Evolutionary conservation across 768 basidiomycete genomes (phyloP).

Genomic region (Lactarius quietus): DNA sequence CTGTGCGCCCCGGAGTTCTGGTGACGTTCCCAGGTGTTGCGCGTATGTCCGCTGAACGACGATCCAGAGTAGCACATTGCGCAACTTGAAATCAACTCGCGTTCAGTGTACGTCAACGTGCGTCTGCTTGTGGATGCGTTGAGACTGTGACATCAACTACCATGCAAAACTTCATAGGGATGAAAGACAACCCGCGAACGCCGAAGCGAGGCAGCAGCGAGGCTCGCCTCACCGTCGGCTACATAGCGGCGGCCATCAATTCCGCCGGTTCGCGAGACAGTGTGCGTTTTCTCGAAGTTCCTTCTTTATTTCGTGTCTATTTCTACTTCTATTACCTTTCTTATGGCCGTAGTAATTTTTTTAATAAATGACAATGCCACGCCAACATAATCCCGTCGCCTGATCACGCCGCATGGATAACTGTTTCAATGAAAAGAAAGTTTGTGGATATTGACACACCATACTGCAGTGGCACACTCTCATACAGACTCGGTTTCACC

Average conservation of each 20-base stretch:
- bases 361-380: not conserved
- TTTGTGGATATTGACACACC: not conserved
- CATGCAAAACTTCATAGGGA: not conserved
- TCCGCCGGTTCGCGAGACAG: not conserved
- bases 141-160: not conserved
- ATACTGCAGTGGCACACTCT: not conserved
- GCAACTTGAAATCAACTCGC: not conserved
- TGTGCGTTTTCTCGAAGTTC: not conserved
- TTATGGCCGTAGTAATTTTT: no score
- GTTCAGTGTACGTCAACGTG: not conserved
- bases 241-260: not conserved
- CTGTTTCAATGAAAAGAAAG: not conserved
- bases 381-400: not conserved
- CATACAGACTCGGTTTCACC: not conserved
- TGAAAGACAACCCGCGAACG: not conserved
- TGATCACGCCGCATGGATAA: not conserved
- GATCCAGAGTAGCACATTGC: not conserved
- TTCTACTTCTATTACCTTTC: not conserved
- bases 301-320: not conserved
- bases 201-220: not conserved
- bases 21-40: not conserved
- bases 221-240: not conserved
- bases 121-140: not conserved
- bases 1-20: not conserved
- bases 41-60: not conserved